These are phyloP conservation scores for Seminavis robusta DNA, from an alignment of 108 stramenopile species.

Conservation along the genomic window DNA sequence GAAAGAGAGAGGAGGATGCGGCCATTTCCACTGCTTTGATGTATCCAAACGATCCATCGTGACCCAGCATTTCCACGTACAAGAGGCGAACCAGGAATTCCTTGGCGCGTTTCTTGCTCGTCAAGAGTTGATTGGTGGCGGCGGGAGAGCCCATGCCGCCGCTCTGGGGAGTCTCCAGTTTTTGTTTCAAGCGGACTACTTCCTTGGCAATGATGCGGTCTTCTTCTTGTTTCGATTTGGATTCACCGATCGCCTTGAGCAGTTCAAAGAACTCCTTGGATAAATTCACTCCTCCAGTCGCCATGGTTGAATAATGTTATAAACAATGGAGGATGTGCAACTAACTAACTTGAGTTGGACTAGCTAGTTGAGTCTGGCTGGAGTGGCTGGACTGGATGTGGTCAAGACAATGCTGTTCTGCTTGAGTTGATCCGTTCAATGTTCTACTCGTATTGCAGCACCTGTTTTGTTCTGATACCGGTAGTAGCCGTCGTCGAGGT, in stretches of 20 bases:
- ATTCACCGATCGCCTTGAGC: slow-evolving; percentile 98
- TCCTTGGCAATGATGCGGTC: slow-evolving; percentile 96
- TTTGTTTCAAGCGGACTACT: slow-evolving; percentile 82
- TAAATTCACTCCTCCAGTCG: slow-evolving; percentile 76
- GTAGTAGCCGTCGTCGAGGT: too few relatives aligned
- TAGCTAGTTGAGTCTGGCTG: too few relatives aligned
- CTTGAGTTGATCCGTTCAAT: too few relatives aligned
- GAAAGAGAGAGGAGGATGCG: slow-evolving; percentile 83
- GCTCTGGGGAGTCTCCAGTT: slow-evolving; percentile 60
- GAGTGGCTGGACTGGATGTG: too few relatives aligned
- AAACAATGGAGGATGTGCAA: background rate
- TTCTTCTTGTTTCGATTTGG: slow-evolving; percentile 99
- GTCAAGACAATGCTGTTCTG: too few relatives aligned
- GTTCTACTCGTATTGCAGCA: too few relatives aligned
- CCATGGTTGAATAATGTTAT: slow-evolving; percentile 51
- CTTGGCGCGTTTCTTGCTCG: slow-evolving; percentile 87
- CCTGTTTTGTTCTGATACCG: too few relatives aligned
- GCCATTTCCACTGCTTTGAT: slow-evolving; percentile 95
- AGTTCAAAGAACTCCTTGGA: slow-evolving; percentile 99
- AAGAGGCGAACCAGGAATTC: slow-evolving; percentile 96
- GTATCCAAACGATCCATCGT: slow-evolving; percentile 97
- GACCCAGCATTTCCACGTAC: slow-evolving; percentile 99
- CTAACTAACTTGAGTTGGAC: too few relatives aligned
- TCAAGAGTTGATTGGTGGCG: slow-evolving; percentile 37
- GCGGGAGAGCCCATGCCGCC: slow-evolving; percentile 14